Base-by-base conservation (phyloP, 2,329 filamentous ascomycete genomes). In the Alternaria arborescens region DNA sequence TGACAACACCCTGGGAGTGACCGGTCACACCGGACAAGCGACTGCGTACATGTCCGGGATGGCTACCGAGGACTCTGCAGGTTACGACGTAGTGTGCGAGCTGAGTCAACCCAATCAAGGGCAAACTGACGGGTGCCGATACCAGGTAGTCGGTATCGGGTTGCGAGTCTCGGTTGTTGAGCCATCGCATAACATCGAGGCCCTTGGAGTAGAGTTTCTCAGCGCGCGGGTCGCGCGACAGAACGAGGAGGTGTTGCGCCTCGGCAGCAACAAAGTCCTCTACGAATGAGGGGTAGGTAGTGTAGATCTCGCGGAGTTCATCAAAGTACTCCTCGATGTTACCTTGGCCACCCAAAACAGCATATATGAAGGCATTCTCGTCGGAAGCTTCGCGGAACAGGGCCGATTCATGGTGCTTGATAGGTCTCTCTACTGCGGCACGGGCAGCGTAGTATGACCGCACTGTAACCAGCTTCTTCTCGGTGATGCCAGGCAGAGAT, bases 301-400 rank as follows among this genome's bases (percentile, higher is more conserved):
- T 89, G 83, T 94, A 94, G 60, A 98, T 87, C 78, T 97, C 91
- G 58, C 95, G 89, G 64, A 99, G 87, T 83, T 99, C 95, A 70
- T 99, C 94, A 74, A 99, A 99, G 82, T 99, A 99, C 82, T 99
- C 96, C 81, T 99, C 94, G 66, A 99, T 98, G 80, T 99, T 99
- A 71, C 95, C 95, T 79, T 99, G 95, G 7, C 95, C 95, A 61
- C 95, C 95, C 70, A 98, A 97, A 64, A 99, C 93, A 67, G 90
- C 94, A 83, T 97, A 99, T 61, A 99, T 87, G 71, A 88, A 90
- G 55, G 94, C 94, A 57, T 89, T 89, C 64, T 88, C 90, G 65
- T 97, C 94, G 47, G 91, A 89, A 10, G 93, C 93, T 52, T 95
- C 94, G 69, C 95, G 88, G 76, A 97, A 88, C 47, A 99, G 86